Conservation (phyloP, 495 filamentous ascomycete species). For the Talaromyces proteolyticus region DNA sequence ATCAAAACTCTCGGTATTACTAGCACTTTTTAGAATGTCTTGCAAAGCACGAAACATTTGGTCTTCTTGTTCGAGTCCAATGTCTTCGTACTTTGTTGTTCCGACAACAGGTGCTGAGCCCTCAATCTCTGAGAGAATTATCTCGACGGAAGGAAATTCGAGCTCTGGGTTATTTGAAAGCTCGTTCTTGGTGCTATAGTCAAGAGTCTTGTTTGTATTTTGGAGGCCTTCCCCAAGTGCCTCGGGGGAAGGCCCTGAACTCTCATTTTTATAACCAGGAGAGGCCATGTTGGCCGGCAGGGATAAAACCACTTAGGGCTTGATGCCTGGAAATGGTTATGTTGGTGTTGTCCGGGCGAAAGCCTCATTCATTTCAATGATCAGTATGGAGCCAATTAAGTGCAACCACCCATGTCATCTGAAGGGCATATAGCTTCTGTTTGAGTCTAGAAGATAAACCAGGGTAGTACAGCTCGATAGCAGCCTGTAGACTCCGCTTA, state of each 20-base stretch:
- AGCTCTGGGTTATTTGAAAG: slow-evolving; percentile 2
- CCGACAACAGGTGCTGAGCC: slow-evolving; percentile 12
- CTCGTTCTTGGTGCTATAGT: not conserved
- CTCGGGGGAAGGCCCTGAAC: slow-evolving; percentile 1
- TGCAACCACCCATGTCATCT: not conserved
- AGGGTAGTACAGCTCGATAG: too few relatives aligned
- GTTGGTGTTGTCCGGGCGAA: not conserved
- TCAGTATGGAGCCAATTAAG: not conserved
- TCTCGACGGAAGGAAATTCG: slow-evolving; percentile 18
- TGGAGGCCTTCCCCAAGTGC: not conserved
- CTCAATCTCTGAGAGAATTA: slow-evolving; percentile 19
- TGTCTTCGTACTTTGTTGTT: slow-evolving; percentile 7
- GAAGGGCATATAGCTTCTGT: too few relatives aligned
- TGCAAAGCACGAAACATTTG: slow-evolving; percentile 23
- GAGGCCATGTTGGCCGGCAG: slow-evolving; percentile 12
- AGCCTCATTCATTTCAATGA: not conserved
- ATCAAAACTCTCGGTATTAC: slow-evolving; percentile 12
- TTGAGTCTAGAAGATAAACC: too few relatives aligned
- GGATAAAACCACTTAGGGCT: not conserved
- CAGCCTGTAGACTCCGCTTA: slow-evolving; percentile 8
- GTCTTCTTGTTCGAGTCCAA: slow-evolving; percentile 15
- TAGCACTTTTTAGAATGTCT: slow-evolving; percentile 16
- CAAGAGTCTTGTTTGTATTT: not conserved
- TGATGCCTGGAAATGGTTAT: not conserved
- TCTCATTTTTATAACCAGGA: slow-evolving; percentile 11